Conservation (phyloP, 768 basidiomycete genomes). For the Sutorius australiensis region DNA sequence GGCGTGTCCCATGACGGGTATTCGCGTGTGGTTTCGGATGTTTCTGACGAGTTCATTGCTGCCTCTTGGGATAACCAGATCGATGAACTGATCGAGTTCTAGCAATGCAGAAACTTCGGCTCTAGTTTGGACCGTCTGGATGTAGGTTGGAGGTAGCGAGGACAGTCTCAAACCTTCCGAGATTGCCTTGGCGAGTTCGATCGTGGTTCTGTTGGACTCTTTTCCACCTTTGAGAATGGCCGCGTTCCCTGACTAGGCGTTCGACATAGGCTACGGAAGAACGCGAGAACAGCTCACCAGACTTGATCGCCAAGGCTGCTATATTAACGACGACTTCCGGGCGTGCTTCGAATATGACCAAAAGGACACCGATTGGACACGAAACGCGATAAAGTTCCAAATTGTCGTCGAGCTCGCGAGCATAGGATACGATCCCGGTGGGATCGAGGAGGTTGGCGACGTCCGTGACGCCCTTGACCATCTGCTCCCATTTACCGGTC, state of each 20-base stretch:
- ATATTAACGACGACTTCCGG: conserved; percentile 99
- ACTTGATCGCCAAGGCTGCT: conserved; percentile 92
- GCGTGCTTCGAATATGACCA: conserved; percentile 96
- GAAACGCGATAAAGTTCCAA: conserved; percentile 91
- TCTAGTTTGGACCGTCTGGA: conserved; percentile 90
- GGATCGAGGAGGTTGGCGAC: conserved; percentile 86
- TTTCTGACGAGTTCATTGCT: conserved; percentile 84
- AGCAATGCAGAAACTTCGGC: conserved; percentile 88
- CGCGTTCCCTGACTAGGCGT: conserved; percentile 67
- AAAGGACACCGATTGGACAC: conserved; percentile 92
- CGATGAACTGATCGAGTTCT: conserved; percentile 85
- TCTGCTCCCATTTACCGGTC: conserved; percentile 89
- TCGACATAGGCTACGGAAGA: conserved; percentile 1
- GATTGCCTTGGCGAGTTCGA: conserved; percentile 75
- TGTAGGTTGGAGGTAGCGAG: conserved; percentile 69
- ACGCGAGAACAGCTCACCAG: conserved; percentile 51
- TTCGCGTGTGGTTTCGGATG: conserved; percentile 87
- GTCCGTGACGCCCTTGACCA: conserved; percentile 86
- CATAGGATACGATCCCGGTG: conserved; percentile 82
- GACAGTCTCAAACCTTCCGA: conserved; percentile 72
- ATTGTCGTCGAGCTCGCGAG: conserved; percentile 81
- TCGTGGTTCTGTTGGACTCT: conserved; percentile 81
- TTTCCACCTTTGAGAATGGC: conserved; percentile 98
- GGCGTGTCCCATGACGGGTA: conserved; percentile 98
- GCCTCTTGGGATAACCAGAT: conserved; percentile 94